These are phyloP conservation scores for Setaria viridis DNA, from an alignment of 202 grass and related monocot genomes.

Conservation along the genomic window DNA sequence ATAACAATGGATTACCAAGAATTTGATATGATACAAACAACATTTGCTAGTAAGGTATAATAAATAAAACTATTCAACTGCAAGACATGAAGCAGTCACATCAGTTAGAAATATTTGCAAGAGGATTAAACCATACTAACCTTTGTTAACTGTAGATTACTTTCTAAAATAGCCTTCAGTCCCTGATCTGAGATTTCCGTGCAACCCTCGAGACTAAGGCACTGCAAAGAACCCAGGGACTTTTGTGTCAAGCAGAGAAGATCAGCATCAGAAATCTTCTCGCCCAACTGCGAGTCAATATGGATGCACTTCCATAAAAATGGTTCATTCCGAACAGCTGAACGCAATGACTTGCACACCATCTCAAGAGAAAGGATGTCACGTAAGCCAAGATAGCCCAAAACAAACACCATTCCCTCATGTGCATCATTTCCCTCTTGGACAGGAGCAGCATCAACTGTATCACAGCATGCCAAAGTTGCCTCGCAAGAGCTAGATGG, in stretches of 20 bases:
- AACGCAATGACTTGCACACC: slow-evolving; percentile 69
- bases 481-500: slow-evolving; percentile 10
- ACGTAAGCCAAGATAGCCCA: slow-evolving; percentile 63
- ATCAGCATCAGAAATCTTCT: slow-evolving; percentile 66
- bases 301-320: slow-evolving; percentile 73
- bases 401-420: slow-evolving; percentile 57
- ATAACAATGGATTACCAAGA: neutral
- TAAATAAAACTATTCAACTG: neutral
- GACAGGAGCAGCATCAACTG: slow-evolving; percentile 4
- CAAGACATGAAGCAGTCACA: slow-evolving; percentile 2
- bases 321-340: slow-evolving; percentile 51
- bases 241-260: slow-evolving; percentile 64
- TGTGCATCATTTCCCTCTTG: slow-evolving; percentile 50
- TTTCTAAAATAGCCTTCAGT: slow-evolving; percentile 71
- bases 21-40: slow-evolving; percentile 3
- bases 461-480: slow-evolving; percentile 28
- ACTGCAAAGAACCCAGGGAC: slow-evolving; percentile 57
- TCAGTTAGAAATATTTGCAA: neutral
- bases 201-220: slow-evolving; percentile 58
- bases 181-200: slow-evolving; percentile 76
- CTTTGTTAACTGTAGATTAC: slow-evolving; percentile 72
- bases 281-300: slow-evolving; percentile 52
- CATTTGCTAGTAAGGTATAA: neutral
- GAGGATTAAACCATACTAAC: slow-evolving; percentile 52
- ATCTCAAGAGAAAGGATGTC: slow-evolving; percentile 73